Conservation (phyloP, 1,139 yeast genomes). For the Sugiyamaella japonica region DNA sequence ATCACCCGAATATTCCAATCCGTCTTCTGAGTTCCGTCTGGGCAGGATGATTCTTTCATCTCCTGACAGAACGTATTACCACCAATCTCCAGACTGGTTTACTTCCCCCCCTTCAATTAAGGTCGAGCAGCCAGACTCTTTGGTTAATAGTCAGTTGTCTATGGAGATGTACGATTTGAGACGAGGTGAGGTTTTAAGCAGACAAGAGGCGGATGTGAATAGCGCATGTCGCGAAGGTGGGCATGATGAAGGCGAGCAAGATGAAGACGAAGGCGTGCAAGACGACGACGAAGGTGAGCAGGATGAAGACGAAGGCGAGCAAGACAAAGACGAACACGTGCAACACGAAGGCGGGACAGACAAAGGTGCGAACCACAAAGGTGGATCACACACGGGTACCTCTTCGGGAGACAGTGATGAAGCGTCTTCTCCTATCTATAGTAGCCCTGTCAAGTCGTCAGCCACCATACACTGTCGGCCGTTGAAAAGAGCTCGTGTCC, state of each 20-base stretch:
- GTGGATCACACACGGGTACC: background rate
- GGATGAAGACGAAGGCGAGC: background rate
- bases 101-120: background rate
- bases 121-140: background rate
- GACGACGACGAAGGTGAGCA: slow-evolving; percentile 1
- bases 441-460: too few relatives aligned
- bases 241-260: background rate
- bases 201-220: background rate
- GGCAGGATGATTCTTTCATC: too few relatives aligned
- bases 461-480: too few relatives aligned
- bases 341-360: background rate
- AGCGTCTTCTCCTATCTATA: too few relatives aligned
- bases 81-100: background rate
- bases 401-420: too few relatives aligned
- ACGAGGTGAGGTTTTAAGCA: background rate
- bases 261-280: background rate
- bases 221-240: background rate
- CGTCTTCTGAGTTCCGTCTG: background rate
- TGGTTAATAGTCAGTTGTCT: background rate
- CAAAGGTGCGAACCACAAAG: background rate
- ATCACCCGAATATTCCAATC: background rate
- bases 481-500: too few relatives aligned
- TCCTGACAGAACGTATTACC: too few relatives aligned
- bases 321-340: background rate
- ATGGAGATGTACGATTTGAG: background rate